Evolutionary conservation across 2,329 filamentous ascomycete genomes (phyloP).

Genomic region (Cordyceps cateniannulata): DNA sequence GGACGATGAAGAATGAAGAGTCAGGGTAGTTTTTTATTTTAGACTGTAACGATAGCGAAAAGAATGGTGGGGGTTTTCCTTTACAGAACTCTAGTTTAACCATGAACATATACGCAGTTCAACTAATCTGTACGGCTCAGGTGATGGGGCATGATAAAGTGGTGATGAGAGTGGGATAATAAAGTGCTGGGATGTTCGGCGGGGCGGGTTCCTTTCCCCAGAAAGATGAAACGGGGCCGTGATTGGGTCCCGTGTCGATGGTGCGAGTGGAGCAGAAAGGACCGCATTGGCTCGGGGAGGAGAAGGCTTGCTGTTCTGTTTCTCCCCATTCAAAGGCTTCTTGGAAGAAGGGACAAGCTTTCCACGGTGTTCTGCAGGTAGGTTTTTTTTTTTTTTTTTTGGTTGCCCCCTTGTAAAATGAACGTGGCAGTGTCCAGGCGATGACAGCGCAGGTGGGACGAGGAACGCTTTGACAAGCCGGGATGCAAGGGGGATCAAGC

Average conservation of each 20-base stretch:
- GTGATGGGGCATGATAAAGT: too few relatives aligned
- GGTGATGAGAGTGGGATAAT: too few relatives aligned
- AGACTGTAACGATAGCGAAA: neutral
- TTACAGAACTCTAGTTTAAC: neutral
- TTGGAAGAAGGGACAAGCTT: neutral
- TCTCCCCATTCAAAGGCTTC: too few relatives aligned
- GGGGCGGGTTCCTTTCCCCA: conserved; percentile 20
- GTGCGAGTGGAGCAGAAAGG: conserved; percentile 7
- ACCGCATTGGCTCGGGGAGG: neutral
- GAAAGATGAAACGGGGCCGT: conserved; percentile 20
- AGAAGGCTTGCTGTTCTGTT: neutral
- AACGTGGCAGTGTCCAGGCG: too few relatives aligned
- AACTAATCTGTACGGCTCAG: too few relatives aligned
- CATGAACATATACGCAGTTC: too few relatives aligned
- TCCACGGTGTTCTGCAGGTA: too few relatives aligned
- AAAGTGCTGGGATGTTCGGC: neutral
- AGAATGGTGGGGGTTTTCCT: neutral
- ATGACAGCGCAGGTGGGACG: neutral
- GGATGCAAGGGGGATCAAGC: neutral
- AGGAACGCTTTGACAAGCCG: neutral
- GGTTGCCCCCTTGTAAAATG: too few relatives aligned
- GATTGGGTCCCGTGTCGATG: conserved; percentile 19
- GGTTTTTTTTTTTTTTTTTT: too few relatives aligned
- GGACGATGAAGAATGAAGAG: too few relatives aligned
- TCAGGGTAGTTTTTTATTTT: neutral